Percentiles rank a stretch among this genome's conserved stretches.
Evolutionary conservation across 805 yeast species (phyloP).

Genomic region (Ogataea trehalophila): DNA sequence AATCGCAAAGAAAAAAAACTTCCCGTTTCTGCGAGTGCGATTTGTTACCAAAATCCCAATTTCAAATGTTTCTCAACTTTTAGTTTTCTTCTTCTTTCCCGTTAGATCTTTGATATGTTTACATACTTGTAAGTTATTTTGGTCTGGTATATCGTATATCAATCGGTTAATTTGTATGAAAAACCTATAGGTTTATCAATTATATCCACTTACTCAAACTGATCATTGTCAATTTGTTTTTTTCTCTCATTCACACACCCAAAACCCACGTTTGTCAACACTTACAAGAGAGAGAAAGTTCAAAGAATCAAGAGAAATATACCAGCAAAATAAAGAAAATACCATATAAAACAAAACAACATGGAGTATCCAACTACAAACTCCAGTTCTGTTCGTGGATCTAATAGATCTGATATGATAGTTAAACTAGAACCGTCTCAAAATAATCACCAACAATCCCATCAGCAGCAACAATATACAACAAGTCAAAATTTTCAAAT

Average conservation of each 20-base stretch:
- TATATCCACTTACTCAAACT: no score
- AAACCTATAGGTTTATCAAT: no score
- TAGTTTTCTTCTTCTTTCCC: not conserved
- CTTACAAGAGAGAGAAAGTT: no score
- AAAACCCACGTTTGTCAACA: no score
- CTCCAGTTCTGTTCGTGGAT: not conserved
- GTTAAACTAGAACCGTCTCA: no score
- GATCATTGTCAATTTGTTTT: no score
- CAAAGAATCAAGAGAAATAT: no score
- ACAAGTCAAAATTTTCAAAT: not conserved
- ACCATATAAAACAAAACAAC: not conserved
- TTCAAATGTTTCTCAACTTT: not conserved
- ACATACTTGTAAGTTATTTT: no score
- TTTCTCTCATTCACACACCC: no score
- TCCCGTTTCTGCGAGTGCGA: slow-evolving; percentile 1
- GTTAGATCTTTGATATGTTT: no score
- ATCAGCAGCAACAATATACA: not conserved
- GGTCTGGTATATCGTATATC: no score
- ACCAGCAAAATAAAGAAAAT: not conserved
- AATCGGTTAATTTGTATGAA: no score
- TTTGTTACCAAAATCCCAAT: not conserved
- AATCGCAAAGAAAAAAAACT: not conserved
- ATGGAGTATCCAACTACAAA: not conserved
- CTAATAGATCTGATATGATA: not conserved
- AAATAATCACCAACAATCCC: not conserved